Evolutionary conservation across 176 grass and related monocot species (phyloP), one percentile per base, ranked within the genome.

Genomic region (Rhynchospora tenuis): DNA sequence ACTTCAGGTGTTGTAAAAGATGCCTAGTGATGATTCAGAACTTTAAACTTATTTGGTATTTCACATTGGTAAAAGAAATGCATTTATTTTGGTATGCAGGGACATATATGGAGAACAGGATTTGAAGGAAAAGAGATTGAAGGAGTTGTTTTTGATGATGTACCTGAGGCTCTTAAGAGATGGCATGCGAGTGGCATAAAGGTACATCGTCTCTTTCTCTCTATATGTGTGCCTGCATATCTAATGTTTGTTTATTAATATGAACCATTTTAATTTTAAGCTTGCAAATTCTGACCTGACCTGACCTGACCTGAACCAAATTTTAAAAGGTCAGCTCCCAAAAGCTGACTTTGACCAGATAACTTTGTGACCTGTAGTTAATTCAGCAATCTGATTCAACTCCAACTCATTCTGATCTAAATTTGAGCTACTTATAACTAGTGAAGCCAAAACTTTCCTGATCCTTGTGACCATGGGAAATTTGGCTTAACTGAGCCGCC

Each of bases 101-200:
- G 95, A 11, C 90, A 83, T 20, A 82, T 93, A 43, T 97, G 95
- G 92, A 90, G 92, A 57, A 92, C 81, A 3, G 95, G 95, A 20
- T 97, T 94, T 84, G 84, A 94, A 68, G 50, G 78, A 75, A 83
- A 88, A 31, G 87, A 94, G 69, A 84, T 97, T 61, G 55, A 88
- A 67, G 92, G 87, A 43, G 79, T 87, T 73, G 90, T 97, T 85
- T 97, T 88, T 60, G 89, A 93, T 45, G 95, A 98, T 79, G 92
- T 89, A 56, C 87, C 89, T 11, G 62, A 88, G 6, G 95, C 90
- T 27, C 86, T 98, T 73, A 64, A 81, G 79, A 85, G 56, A 67
- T 98, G 95, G 95, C 90, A 93, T 60, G 81, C 74, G 4, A 66
- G 7, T 68, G 91, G 92, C 61, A 83, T 92, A 64, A 97, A 90